Evolutionary conservation across 345 rosid species (phyloP), one percentile per base, ranked within the genome.

Genomic region (Salix suchowensis): DNA sequence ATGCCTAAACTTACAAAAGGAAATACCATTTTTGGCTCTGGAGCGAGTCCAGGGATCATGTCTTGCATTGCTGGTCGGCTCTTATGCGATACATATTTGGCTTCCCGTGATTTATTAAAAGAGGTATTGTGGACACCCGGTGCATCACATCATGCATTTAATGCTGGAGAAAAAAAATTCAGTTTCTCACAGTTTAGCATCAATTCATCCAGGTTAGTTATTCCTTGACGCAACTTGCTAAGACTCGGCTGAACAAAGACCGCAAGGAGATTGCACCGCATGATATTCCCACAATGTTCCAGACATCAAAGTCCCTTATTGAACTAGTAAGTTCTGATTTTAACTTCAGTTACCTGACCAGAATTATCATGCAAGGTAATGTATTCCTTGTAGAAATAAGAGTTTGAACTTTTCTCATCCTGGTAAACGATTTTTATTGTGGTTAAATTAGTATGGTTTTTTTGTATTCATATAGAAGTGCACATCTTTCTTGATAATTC

Each of bases 31-130:
- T 93, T 86, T 80, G 98, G 98, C 18, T 91, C 97, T 30, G 97
- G 99, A 79, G 99, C 99, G 78, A 89, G 96, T 85, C 92, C 87
- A 14, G 98, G 98, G 84, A 81, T 96, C 80, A 91, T 93, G 92
- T 88, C 97, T 80, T 96, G 99, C 89, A 85, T 93, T 84, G 91
- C 96, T 72, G 98, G 99, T 67, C 90, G 98, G 79, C 97, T 96
- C 80, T 82, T 96, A 72, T 93, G 99, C 79, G 99, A 96, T 79
- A 96, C 96, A 9, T 91, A 85, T 86, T 81, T 93, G 83, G 91
- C 89, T 81, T 91, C 98, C 65, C 97, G 97, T 54, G 99, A 96
- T 77, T 84, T 93, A 66, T 84, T 96, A 76, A 96, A 89, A 87
- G 94, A 93, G 97, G 98, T 92, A 86, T 76, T 36, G 37, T 70